Evolutionary conservation across 2,329 filamentous ascomycete species (phyloP), one percentile per base, ranked within the genome.

Genomic region (Seiridium cupressi): DNA sequence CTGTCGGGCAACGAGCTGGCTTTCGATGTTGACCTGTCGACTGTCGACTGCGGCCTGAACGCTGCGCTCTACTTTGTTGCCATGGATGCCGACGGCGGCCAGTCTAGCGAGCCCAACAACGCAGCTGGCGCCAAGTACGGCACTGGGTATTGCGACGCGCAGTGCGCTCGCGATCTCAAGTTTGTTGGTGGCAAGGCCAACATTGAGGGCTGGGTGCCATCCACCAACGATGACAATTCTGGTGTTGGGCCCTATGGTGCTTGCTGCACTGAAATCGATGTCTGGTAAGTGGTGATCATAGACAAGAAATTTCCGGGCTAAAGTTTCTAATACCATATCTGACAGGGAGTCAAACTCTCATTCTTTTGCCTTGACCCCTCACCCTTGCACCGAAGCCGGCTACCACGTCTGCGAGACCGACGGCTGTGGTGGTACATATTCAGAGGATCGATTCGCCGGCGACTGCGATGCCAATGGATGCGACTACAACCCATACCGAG

Each of bases 401-500:
- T 78, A 81, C 64, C 73, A 75, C 63, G 77, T 80, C 64, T 87
- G 84, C 75, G 74, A 73, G 11, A 74, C 71, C 40, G 71, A 74
- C 63, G 61, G 65, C 31, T 84, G 81, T 63, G 82, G 82, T 63
- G 83, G 79, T 61, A 76, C 77, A 35, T 81, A 79, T 64, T 76
- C 74, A 3, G 68, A 72, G 54, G 75, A 81, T 68, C 83, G 85
- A 65, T 88, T 87, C 70, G 73, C 71, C 44, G 84, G 85, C 61
- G 75, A 83, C 60, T 89, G 87, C 70, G 87, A 89, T 70, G 81
- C 84, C 66, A 84, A 87, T 68, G 86, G 86, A 44, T 89, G 87
- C 65, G 86, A 88, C 70, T 88, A 84, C 79, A 88, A 88, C 79
- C 76, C 82, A n/a, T 89, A 82, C 81, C 84, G 86, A 68, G 80